Evolutionary conservation across 345 rosid genomes (phyloP).

Genomic region (Salix caprea): DNA sequence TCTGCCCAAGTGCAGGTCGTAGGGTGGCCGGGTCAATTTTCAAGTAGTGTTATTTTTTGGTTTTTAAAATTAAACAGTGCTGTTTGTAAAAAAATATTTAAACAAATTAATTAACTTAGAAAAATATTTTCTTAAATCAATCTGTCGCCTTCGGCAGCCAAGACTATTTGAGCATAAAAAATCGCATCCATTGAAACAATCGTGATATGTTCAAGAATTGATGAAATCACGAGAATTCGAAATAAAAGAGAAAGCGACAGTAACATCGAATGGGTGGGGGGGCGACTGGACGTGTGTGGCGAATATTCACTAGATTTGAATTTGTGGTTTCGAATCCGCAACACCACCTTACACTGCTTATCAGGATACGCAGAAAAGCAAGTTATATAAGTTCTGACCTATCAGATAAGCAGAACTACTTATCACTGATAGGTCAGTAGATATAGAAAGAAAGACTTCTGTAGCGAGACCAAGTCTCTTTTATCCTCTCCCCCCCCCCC

Average conservation of each 20-base stretch:
- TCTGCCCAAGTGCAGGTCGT: too few species aligned
- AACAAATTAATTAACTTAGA: too few species aligned
- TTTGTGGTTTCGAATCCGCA: slow-evolving; percentile 63
- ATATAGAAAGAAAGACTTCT: slow-evolving; percentile 35
- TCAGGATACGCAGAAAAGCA: slow-evolving; percentile 5
- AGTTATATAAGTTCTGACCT: fast-evolving
- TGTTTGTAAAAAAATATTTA: too few species aligned
- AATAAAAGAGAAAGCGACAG: slow-evolving; percentile 34
- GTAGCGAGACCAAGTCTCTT: slow-evolving; percentile 63
- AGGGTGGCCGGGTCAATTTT: too few species aligned
- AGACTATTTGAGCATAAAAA: too few species aligned
- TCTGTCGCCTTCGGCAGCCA: too few species aligned
- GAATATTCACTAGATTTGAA: slow-evolving; percentile 71
- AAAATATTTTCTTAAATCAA: too few species aligned
- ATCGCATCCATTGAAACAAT: too few species aligned
- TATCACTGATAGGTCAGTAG: slow-evolving; percentile 52
- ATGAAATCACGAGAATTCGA: not conserved
- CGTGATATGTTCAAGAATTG: not conserved
- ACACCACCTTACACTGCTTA: not conserved
- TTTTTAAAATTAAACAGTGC: too few species aligned
- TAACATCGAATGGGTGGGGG: slow-evolving; percentile 26
- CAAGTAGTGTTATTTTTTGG: too few species aligned
- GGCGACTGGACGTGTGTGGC: slow-evolving; percentile 54
- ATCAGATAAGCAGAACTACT: fast-evolving
- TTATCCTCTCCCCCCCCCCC: slow-evolving; percentile 7